phyloP scores from a whole-genome alignment of 352 stramenopile genomes.

The Thraustochytrium striatum region DNA sequence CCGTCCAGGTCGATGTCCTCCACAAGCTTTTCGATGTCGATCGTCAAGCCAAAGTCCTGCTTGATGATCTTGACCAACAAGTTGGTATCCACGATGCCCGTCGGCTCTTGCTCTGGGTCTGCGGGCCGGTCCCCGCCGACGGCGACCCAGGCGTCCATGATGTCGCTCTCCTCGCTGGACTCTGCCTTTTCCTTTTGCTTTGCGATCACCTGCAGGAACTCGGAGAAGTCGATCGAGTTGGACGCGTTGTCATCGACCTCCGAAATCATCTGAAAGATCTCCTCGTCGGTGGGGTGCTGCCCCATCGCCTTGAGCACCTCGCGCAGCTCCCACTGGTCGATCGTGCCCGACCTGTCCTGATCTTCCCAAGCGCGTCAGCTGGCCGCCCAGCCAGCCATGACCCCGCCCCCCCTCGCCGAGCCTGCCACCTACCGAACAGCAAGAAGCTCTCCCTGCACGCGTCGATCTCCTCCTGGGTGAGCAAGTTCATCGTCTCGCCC shows the following conservation, averaged over 20 bases:
- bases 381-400: too few species aligned
- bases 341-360: conserved; percentile 71
- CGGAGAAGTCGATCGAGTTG: conserved; percentile 88
- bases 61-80: conserved; percentile 85
- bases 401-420: too few species aligned
- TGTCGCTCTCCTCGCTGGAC: conserved; percentile 71
- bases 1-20: conserved; percentile 77
- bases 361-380: not conserved
- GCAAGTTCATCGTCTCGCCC: too few species aligned
- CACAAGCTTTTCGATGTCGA: conserved; percentile 92
- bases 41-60: conserved; percentile 81
- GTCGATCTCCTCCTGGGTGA: conserved; percentile 93
- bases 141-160: conserved; percentile 77
- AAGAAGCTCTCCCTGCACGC: conserved; percentile 91
- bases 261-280: conserved; percentile 94
- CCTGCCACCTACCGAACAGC: conserved; percentile 76
- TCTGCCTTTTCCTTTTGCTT: conserved; percentile 87
- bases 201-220: conserved; percentile 95
- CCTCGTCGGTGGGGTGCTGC: conserved; percentile 91
- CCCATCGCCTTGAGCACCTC: conserved; percentile 93
- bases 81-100: conserved; percentile 54
- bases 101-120: not conserved
- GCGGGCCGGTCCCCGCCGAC: conserved; percentile 62
- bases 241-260: conserved; percentile 79
- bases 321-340: conserved; percentile 91